Evolutionary conservation across 257 asterid species (phyloP), one percentile per base, ranked within the genome.

Genomic region (Anisodus acutangulus): DNA sequence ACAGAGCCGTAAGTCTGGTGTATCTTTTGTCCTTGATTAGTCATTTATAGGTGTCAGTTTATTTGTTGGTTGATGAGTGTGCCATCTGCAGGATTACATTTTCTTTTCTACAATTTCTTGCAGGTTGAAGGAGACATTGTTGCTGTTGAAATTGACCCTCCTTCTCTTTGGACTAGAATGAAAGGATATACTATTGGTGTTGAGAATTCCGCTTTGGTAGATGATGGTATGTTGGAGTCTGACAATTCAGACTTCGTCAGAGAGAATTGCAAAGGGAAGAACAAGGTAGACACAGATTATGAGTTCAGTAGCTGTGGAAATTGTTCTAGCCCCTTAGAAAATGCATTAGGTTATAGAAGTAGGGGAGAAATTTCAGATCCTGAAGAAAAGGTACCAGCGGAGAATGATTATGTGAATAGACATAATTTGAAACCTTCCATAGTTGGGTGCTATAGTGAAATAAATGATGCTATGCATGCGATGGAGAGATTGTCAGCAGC

Each of bases 101-200:
- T 86, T 26, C 84, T 81, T 79, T 85, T 83, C 62, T 79, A 74
- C 15, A 37, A 16, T 67, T 84, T 90, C 43, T 79, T 89, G 86
- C 70, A 95, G 99, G 86, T 92, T 87, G 98, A 95, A 85, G 99
- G 98, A 82, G 98, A 95, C 85, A 85, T 83, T 58, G 98, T 95
- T 76, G 98, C 94, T 54, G 83, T 95, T 81, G 90, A 84, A 89
- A 87, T 95, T 79, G 98, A 95, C 82, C 92, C 93, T 72, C 97
- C 97, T 26, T 91, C 94, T 9, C 60, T 81, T 57, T 74, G 81
- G 81, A 74, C 81, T 51, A 74, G 60, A 74, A 74, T 74, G 81
- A 74, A 74, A 74, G 62, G 81, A 51, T 74, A 22, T 51, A 74
- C 80, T 45, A 59, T 13, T 47, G 5, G 80, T 22, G 62, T 74